Evolutionary conservation across 306 rosid genomes (phyloP).

Genomic region (Glycyrrhiza uralensis): DNA sequence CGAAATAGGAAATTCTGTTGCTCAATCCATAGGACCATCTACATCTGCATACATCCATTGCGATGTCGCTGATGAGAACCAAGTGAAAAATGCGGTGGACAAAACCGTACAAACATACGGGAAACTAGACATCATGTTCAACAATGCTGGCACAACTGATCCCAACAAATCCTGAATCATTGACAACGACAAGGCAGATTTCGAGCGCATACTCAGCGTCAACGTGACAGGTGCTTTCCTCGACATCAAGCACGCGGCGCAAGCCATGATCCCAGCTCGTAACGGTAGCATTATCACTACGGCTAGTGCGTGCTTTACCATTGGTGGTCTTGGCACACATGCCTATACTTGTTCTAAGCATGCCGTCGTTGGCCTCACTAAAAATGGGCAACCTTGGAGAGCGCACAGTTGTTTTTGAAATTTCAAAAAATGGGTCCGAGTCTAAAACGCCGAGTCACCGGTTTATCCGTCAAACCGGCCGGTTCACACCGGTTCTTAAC

Average conservation of each 20-base stretch:
- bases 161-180: conserved; percentile 39
- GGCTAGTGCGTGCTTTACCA: conserved; percentile 46
- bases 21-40: conserved; percentile 32
- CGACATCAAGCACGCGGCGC: conserved; percentile 64
- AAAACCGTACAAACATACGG: conserved; percentile 33
- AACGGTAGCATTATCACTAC: conserved; percentile 55
- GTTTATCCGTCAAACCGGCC: too few species aligned
- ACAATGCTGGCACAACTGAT: conserved; percentile 61
- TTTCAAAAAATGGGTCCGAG: too few species aligned
- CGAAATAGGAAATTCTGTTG: conserved; percentile 39
- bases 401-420: too few species aligned
- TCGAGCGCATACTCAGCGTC: conserved; percentile 56
- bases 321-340: conserved; percentile 58
- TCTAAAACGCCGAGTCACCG: too few species aligned
- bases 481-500: too few species aligned
- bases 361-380: conserved; percentile 58
- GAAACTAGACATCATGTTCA: conserved; percentile 73
- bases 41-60: conserved; percentile 49
- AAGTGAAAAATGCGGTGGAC: conserved; percentile 43
- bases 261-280: conserved; percentile 49
- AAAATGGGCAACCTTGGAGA: too few species aligned
- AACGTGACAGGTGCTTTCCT: conserved; percentile 66
- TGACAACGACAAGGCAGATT: conserved; percentile 51
- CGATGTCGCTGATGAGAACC: conserved; percentile 62
- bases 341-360: conserved; percentile 66